Evolutionary conservation across 352 stramenopile genomes (phyloP).

Genomic region (Thalassiosira allenii): DNA sequence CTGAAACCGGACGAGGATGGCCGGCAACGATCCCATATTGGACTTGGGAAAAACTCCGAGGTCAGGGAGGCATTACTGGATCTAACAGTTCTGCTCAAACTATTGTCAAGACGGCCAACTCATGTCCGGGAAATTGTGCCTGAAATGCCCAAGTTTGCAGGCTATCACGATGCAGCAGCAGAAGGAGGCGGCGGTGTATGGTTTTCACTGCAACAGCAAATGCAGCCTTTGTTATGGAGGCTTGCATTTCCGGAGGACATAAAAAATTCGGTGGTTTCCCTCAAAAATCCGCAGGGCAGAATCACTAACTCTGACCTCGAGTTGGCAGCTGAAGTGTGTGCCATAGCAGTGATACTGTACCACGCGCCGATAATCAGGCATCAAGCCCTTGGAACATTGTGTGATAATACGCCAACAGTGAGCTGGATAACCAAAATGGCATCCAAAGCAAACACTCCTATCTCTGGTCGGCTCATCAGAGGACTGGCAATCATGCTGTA

Average conservation of each 20-base stretch:
- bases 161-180: slow-evolving; percentile 30
- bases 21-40: too few species aligned
- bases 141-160: too few species aligned
- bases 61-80: too few species aligned
- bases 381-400: neutral
- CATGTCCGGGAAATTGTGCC: too few species aligned
- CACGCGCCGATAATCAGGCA: neutral
- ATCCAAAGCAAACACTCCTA: neutral
- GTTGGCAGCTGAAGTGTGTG: slow-evolving; percentile 29
- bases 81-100: too few species aligned
- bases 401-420: slow-evolving; percentile 27
- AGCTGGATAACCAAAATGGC: neutral
- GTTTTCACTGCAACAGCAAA: too few species aligned
- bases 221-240: too few species aligned
- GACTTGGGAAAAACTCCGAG: too few species aligned
- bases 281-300: neutral
- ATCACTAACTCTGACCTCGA: slow-evolving; percentile 59
- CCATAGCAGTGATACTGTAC: slow-evolving; percentile 39
- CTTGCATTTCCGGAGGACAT: slow-evolving; percentile 34
- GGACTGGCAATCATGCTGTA: neutral
- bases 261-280: neutral
- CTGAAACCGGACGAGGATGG: too few species aligned
- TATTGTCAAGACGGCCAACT: too few species aligned
- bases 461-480: neutral
- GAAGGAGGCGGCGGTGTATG: slow-evolving; percentile 26